Evolutionary conservation across 495 filamentous ascomycete species (phyloP).

Genomic region (Xylaria telfairii): DNA sequence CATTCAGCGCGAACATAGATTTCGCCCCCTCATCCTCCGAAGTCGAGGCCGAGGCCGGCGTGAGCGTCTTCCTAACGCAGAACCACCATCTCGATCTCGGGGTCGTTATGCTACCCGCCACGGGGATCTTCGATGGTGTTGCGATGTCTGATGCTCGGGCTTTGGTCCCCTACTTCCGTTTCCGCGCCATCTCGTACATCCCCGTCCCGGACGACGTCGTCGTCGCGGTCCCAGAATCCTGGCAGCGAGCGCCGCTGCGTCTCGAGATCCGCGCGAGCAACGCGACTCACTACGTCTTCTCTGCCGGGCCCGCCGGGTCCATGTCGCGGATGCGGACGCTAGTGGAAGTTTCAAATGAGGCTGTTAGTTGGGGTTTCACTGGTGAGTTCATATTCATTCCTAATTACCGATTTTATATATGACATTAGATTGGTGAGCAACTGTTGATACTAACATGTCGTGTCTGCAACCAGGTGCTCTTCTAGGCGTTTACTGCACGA

Average conservation of each 20-base stretch:
- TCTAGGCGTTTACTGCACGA: conserved; percentile 59
- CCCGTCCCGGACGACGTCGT: conserved; percentile 40
- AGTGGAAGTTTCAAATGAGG: conserved; percentile 45
- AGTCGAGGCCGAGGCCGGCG: conserved; percentile 48
- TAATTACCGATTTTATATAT: background rate
- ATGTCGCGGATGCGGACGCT: conserved; percentile 41
- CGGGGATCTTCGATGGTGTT: too few relatives aligned
- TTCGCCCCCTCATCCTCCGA: conserved; percentile 41
- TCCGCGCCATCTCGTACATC: conserved; percentile 47
- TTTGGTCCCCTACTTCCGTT: conserved; percentile 44
- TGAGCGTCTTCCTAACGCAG: conserved; percentile 57
- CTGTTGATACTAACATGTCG: background rate
- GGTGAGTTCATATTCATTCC: conserved; percentile 36
- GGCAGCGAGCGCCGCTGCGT: conserved; percentile 41
- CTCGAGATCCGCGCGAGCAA: conserved; percentile 55
- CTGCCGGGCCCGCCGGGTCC: conserved; percentile 45
- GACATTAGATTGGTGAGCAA: background rate
- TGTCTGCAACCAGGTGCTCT: conserved; percentile 37
- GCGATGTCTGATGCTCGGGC: too few relatives aligned
- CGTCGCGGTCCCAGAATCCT: conserved; percentile 39
- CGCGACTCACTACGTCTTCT: conserved; percentile 53
- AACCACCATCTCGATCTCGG: conserved; percentile 60
- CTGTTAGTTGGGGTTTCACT: conserved; percentile 58
- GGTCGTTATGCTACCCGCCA: conserved; percentile 48
- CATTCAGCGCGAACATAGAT: conserved; percentile 49